A percentile compares a stretch with the other conserved stretches of the same genome.
Conservation (phyloP, 1,284 basidiomycete species). For the Boletus semigastroideus region DNA sequence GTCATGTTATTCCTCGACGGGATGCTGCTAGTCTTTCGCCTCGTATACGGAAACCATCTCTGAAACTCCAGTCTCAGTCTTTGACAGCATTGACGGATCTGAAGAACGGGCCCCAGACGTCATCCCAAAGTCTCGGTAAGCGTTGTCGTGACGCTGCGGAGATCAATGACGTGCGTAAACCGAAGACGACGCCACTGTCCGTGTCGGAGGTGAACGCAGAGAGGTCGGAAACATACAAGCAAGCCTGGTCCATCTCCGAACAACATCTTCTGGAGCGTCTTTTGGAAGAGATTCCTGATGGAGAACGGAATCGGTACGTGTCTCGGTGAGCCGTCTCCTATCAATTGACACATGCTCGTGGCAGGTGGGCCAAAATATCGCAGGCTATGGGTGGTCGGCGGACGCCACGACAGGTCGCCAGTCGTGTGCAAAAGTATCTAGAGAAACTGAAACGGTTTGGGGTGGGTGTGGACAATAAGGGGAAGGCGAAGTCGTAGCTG, state of each 20-base stretch:
- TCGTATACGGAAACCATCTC: conserved; percentile 33
- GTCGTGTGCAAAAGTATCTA: conserved; percentile 82
- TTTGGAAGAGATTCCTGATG: conserved; percentile 71
- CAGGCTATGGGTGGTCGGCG: conserved; percentile 71
- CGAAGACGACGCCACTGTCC: conserved; percentile 18
- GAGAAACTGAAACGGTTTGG: conserved; percentile 78
- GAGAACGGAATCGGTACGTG: conserved; percentile 68
- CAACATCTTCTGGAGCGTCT: conserved; percentile 72
- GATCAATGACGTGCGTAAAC: conserved; percentile 15
- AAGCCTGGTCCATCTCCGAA: conserved; percentile 70
- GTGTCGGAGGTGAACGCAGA: conserved; percentile 20
- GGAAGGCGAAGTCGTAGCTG: conserved; percentile 24
- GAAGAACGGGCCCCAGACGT: conserved; percentile 9
- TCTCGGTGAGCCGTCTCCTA: not conserved
- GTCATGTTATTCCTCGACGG: conserved; percentile 2
- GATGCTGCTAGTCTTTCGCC: conserved; percentile 13
- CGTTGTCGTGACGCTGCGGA: conserved; percentile 26
- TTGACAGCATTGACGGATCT: conserved; percentile 11
- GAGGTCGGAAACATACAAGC: conserved; percentile 71
- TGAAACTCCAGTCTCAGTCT: conserved; percentile 32
- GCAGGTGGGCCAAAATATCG: conserved; percentile 77
- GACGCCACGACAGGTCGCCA: conserved; percentile 80
- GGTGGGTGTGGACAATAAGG: conserved; percentile 42
- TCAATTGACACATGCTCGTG: conserved; percentile 5
- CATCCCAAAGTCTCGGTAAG: conserved; percentile 27